A percentile compares a stretch with the other conserved stretches of the same genome.
These are phyloP conservation scores for Neodidymelliopsis sp. DNA, from an alignment of 2,329 filamentous ascomycete species.

Conservation along the genomic window DNA sequence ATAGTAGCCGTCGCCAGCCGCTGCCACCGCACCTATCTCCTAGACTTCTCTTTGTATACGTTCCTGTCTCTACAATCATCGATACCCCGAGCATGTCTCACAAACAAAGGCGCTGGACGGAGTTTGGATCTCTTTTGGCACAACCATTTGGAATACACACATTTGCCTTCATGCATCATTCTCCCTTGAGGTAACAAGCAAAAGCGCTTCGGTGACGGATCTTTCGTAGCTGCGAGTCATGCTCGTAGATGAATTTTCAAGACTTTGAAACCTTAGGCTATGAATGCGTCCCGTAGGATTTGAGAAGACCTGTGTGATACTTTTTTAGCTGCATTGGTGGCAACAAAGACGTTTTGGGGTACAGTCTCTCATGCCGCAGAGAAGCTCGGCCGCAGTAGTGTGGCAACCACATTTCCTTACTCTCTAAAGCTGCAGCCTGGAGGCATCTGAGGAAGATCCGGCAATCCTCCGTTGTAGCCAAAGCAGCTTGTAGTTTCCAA, in stretches of 20 bases:
- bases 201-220: constrained; percentile 3
- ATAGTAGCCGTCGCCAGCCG: background rate
- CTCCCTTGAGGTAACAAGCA: constrained; percentile 1
- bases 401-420: too few relatives aligned
- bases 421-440: too few relatives aligned
- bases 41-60: constrained; percentile 5
- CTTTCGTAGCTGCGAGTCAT: background rate
- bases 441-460: too few relatives aligned
- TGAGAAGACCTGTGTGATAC: too few relatives aligned
- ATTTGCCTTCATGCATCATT: background rate
- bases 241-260: background rate
- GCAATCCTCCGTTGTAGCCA: too few relatives aligned
- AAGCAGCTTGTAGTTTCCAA: too few relatives aligned
- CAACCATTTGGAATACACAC: background rate
- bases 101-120: constrained; percentile 26
- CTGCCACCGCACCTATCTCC: constrained; percentile 1
- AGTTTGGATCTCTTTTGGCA: constrained; percentile 15
- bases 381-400: too few relatives aligned
- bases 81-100: constrained; percentile 34
- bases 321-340: too few relatives aligned
- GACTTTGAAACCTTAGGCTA: background rate
- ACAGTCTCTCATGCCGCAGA: too few relatives aligned
- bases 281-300: too few relatives aligned
- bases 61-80: constrained; percentile 20
- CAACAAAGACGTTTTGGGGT: too few relatives aligned